Evolutionary conservation across 805 yeast species (phyloP).

Genomic region (Blastobotrys americana): DNA sequence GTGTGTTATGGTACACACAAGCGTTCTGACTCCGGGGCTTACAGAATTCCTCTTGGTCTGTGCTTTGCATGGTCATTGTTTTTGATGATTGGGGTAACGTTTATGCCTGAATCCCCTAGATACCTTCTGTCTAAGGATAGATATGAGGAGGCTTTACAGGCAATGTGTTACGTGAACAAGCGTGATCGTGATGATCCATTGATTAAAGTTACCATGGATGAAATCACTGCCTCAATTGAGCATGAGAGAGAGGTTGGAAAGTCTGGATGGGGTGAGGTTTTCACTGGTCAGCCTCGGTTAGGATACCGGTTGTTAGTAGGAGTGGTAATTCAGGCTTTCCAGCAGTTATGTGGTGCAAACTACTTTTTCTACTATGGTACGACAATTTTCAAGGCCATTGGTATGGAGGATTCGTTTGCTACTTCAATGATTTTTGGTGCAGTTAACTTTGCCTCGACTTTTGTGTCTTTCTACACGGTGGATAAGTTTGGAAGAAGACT

Average conservation of each 20-base stretch:
- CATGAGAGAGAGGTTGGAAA: constrained; percentile 44
- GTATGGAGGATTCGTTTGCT: constrained; percentile 45
- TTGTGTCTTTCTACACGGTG: constrained; percentile 41
- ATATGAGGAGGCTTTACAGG: constrained; percentile 48
- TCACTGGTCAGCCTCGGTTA: constrained; percentile 46
- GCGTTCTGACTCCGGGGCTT: constrained; percentile 41
- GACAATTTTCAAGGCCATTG: constrained; percentile 40
- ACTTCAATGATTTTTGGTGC: constrained; percentile 49
- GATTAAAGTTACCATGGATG: constrained; percentile 31
- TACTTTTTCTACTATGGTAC: constrained; percentile 63
- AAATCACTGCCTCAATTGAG: constrained; percentile 40
- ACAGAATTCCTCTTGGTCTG: constrained; percentile 68
- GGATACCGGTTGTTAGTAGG: constrained; percentile 35
- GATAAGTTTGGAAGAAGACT: constrained; percentile 47
- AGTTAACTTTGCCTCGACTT: constrained; percentile 46
- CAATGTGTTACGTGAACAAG: constrained; percentile 42
- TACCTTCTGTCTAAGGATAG: constrained; percentile 52
- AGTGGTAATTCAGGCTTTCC: constrained; percentile 43
- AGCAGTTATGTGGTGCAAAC: constrained; percentile 60
- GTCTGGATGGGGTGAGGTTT: constrained; percentile 45
- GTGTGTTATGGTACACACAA: constrained; percentile 61
- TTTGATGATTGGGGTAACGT: constrained; percentile 52
- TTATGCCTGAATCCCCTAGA: constrained; percentile 74
- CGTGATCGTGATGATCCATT: constrained; percentile 28
- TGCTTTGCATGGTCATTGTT: constrained; percentile 66